A percentile compares a stretch with the other conserved stretches of the same genome.
Conservation (phyloP, 108 stramenopile species). For the Cyclotella cryptica region DNA sequence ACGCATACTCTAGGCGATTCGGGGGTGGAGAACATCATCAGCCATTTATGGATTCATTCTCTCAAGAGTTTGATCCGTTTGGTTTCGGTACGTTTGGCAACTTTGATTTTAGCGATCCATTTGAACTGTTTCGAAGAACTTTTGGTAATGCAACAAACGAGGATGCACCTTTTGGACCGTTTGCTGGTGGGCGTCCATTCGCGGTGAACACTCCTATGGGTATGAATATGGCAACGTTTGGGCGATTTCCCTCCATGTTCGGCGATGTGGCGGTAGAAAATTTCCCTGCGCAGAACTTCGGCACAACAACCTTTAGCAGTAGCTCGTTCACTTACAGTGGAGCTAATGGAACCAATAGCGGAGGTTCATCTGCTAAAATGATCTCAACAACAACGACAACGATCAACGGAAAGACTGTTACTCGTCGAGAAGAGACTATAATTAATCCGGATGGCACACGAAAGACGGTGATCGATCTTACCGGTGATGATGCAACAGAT, state of each 20-base stretch:
- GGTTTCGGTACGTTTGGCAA: conserved; percentile 25
- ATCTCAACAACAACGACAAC: conserved; percentile 33
- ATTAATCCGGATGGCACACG: conserved; percentile 38
- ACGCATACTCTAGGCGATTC: not conserved
- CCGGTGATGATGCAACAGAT: conserved; percentile 27
- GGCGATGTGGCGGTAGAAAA: not conserved
- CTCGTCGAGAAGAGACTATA: conserved; percentile 23
- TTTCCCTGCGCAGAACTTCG: not conserved
- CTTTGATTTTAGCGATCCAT: conserved; percentile 38
- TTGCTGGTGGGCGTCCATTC: not conserved
- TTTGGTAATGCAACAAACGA: conserved; percentile 10
- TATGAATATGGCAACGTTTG: conserved; percentile 7
- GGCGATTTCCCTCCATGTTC: conserved; percentile 7
- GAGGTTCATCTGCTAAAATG: conserved; percentile 10
- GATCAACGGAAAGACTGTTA: conserved; percentile 42
- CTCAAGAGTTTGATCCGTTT: conserved; percentile 19
- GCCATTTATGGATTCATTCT: conserved; percentile 11
- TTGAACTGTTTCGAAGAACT: conserved; percentile 34
- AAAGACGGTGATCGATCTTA: conserved; percentile 11
- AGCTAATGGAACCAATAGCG: not conserved
- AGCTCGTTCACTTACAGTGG: conserved; percentile 7
- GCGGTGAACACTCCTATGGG: not conserved
- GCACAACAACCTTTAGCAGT: conserved; percentile 16
- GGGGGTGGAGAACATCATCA: not conserved
- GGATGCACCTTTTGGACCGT: not conserved